Base-by-base conservation (phyloP, 306 rosid genomes). In the Ziziphus jujuba region DNA sequence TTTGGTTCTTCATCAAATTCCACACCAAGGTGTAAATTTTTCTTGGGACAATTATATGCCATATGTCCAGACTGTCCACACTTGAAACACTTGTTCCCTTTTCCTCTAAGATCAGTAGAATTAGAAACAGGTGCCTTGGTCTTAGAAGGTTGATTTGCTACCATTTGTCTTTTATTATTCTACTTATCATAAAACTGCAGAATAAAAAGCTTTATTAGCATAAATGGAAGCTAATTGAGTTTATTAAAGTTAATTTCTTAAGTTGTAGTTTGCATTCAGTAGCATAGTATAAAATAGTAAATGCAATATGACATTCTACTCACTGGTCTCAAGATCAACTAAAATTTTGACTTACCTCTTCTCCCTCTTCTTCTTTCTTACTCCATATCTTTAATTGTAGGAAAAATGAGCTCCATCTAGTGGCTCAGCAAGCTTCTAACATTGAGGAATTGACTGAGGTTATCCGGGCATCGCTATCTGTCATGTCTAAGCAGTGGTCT, bases 351-450 rank as follows among this genome's bases (percentile, higher is more conserved):
- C 45, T 52, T 25, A 23, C 55, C 23, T 24, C 45, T 23, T 50
- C 22, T 6, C 55, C 55, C 54, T 49, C 28, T 12, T 25, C 25
- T 62, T 71, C 79, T 68, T 63, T 55, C 63, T 79, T 69, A 66
- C 36, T 72, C 38, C 65, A 47, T 76, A 68, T 63, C 47, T 65
- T 72, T 65, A 45, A 62, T 55, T 79, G 63, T 72, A 92, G 98
- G 87, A 92, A 88, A 84, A 80, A 81, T 81, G 98, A 90, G 77
- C 93, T 92, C 65, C 91, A 92, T 81, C 98, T 87, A 66, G 91
- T 92, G 72, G 98, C 98, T 67, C 98, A 87, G 76, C 98, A 92
- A 78, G 98, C 98, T 74, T 92, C 97, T 75, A 92, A 81, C 77
- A 84, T 90, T 64, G 91, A 85, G 65, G 97, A 89, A 79, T 75